These are phyloP conservation scores for Microsporum ferrugineum DNA, from an alignment of 2,329 filamentous ascomycete genomes.

Conservation along the genomic window DNA sequence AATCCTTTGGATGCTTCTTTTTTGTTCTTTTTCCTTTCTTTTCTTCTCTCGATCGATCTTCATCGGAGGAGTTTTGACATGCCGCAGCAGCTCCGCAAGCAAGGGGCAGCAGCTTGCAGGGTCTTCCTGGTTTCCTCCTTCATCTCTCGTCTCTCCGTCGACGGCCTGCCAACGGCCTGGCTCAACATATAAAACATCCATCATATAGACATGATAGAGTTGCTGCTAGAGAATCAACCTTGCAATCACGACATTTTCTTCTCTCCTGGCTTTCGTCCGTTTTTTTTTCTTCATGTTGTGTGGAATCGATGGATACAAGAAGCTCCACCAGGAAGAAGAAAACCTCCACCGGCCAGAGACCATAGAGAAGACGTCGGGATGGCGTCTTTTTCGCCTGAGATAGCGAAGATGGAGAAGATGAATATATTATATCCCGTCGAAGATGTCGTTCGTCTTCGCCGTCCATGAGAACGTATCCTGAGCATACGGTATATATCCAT, in stretches of 20 bases:
- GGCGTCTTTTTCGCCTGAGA: background rate
- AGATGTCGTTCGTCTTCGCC: background rate
- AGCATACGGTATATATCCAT: background rate
- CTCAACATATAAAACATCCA: too few species aligned
- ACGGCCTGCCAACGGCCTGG: too few species aligned
- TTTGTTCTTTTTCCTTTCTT: background rate
- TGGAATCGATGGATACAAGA: background rate
- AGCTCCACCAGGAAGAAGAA: background rate
- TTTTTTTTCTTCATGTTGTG: too few species aligned
- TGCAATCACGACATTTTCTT: too few species aligned
- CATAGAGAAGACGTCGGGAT: background rate
- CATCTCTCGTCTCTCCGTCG: too few species aligned
- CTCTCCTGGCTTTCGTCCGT: too few species aligned
- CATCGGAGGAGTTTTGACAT: background rate
- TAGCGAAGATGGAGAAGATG: background rate
- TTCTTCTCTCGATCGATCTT: background rate
- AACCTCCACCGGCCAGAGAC: background rate
- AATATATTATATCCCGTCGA: background rate
- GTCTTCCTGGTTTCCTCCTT: too few species aligned
- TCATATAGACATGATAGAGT: too few species aligned
- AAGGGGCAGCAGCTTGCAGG: too few species aligned
- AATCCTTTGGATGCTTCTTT: background rate
- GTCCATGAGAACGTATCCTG: too few species aligned
- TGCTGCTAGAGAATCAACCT: too few species aligned
- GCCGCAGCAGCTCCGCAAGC: too few species aligned